Evolutionary conservation across 352 stramenopile genomes (phyloP).

Genomic region (Pythium myriotylum): DNA sequence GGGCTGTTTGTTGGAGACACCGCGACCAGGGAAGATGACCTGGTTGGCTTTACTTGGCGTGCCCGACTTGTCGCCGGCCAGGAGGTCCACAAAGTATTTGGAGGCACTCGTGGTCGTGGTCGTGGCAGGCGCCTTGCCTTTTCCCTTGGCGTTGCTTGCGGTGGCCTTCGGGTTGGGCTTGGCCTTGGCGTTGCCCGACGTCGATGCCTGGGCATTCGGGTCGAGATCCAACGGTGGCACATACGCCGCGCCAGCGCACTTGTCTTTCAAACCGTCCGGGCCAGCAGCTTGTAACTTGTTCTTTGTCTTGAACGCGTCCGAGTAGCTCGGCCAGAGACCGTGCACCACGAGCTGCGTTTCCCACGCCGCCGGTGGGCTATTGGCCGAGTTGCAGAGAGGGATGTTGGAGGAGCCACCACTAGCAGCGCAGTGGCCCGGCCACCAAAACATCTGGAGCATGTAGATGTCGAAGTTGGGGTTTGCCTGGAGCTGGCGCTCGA

Average conservation of each 20-base stretch:
- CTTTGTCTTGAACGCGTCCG: constrained; percentile 1
- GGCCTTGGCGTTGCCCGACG: not conserved
- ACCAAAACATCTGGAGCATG: constrained; percentile 4
- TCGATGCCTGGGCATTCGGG: not conserved
- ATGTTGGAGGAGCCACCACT: not conserved
- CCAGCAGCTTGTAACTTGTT: not conserved
- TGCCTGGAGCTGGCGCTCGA: not conserved
- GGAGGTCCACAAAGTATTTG: not conserved
- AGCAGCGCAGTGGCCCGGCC: constrained; percentile 5
- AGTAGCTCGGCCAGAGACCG: constrained; percentile 11
- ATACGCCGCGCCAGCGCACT: constrained; percentile 1
- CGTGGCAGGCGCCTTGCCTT: no score
- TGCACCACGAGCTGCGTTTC: constrained; percentile 1
- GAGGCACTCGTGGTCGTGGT: not conserved
- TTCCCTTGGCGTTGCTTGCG: not conserved
- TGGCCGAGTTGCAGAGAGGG: not conserved
- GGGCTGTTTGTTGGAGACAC: constrained; percentile 1
- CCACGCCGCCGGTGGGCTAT: not conserved
- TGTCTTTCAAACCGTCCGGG: not conserved
- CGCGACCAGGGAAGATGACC: not conserved
- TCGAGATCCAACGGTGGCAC: not conserved
- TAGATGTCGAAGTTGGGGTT: constrained; percentile 6
- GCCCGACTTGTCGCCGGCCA: not conserved
- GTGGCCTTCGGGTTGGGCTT: not conserved
- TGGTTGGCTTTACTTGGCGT: not conserved